These are phyloP conservation scores for Colletotrichum tofieldiae DNA, from an alignment of 2,329 filamentous ascomycete genomes.

Conservation along the genomic window DNA sequence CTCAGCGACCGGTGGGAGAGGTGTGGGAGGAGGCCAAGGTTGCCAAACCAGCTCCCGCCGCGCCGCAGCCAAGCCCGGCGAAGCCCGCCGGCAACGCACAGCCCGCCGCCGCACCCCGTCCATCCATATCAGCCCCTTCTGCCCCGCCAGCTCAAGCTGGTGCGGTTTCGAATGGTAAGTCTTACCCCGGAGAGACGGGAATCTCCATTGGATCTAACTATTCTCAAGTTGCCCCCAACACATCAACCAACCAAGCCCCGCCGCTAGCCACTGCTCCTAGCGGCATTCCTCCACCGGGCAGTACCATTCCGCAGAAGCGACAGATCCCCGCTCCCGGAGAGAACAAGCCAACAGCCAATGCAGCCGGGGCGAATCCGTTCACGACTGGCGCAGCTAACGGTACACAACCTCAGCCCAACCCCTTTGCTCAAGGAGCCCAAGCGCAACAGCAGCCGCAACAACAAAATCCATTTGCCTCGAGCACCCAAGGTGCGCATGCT, in stretches of 20 bases:
- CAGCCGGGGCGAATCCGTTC: conserved; percentile 36
- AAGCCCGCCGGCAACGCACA: conserved; percentile 36
- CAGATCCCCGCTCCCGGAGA: conserved; percentile 17
- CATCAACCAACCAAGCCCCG: conserved; percentile 14
- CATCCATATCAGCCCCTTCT: conserved; percentile 32
- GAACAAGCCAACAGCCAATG: conserved; percentile 11
- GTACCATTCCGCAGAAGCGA: conserved; percentile 36
- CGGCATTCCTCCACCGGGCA: conserved; percentile 28
- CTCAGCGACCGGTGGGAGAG: conserved; percentile 85
- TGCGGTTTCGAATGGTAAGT: conserved; percentile 40
- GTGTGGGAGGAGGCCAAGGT: conserved; percentile 87
- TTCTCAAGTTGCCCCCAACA: conserved; percentile 7
- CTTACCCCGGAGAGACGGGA: conserved; percentile 35
- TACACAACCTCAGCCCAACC: conserved; percentile 10
- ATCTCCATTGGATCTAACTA: neutral
- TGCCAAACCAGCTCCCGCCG: conserved; percentile 47
- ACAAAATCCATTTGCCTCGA: conserved; percentile 39
- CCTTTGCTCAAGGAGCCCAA: conserved; percentile 22
- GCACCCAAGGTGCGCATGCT: conserved; percentile 19
- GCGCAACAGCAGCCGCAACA: conserved; percentile 49
- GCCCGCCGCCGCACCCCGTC: conserved; percentile 18
- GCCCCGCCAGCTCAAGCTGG: conserved; percentile 42
- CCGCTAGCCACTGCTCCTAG: conserved; percentile 11
- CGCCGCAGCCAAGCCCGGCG: conserved; percentile 42
- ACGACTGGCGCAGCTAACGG: conserved; percentile 14